phyloP scores from a whole-genome alignment of 768 basidiomycete genomes.

The Suillus variegatus region DNA sequence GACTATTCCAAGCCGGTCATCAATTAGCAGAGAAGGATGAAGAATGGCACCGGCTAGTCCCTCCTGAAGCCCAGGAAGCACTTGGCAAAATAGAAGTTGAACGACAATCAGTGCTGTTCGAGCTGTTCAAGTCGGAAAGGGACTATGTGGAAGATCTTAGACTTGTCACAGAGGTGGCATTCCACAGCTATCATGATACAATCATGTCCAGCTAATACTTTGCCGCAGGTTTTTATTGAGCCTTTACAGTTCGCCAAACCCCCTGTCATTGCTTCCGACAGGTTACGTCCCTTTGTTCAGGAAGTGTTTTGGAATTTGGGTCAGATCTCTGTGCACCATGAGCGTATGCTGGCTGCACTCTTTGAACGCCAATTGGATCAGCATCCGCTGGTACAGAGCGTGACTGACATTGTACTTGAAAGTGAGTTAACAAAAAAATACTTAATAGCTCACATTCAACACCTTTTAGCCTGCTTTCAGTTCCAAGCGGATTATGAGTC shows the following conservation, averaged over 20 bases:
- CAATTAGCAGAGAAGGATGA: conserved; percentile 66
- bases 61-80: conserved; percentile 65
- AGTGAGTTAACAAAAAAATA: conserved; percentile 42
- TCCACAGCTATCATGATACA: neutral
- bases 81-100: conserved; percentile 79
- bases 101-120: conserved; percentile 85
- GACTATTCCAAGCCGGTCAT: conserved; percentile 66
- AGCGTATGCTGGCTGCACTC: conserved; percentile 68
- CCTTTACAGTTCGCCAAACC: conserved; percentile 62
- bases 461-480: conserved; percentile 30
- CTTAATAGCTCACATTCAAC: conserved; percentile 18
- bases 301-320: conserved; percentile 86
- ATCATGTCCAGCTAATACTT: conserved; percentile 8
- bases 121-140: conserved; percentile 86
- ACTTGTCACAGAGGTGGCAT: conserved; percentile 60
- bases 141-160: conserved; percentile 86
- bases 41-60: conserved; percentile 84
- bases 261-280: conserved; percentile 58
- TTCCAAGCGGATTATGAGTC: conserved; percentile 72
- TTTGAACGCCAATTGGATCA: conserved; percentile 82
- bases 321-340: conserved; percentile 66
- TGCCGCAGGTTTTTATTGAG: conserved; percentile 67
- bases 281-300: conserved; percentile 64
- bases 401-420: conserved; percentile 85
- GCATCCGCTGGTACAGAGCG: conserved; percentile 77